These are phyloP conservation scores for Mycena pura DNA, from an alignment of 768 basidiomycete species.

Conservation along the genomic window DNA sequence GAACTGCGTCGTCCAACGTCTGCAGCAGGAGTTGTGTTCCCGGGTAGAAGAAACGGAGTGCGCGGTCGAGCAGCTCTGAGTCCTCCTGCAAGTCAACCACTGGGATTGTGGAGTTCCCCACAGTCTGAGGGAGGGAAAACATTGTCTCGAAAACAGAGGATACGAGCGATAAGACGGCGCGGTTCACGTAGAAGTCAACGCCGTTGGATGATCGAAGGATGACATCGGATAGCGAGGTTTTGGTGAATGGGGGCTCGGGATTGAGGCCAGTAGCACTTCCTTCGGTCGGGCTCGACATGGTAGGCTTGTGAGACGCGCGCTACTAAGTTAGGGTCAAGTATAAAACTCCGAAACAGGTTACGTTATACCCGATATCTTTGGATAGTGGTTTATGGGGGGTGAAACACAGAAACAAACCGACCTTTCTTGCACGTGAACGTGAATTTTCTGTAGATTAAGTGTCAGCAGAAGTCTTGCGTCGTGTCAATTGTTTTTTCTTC, in stretches of 20 bases:
- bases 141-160: background rate
- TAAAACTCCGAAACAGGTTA: no score
- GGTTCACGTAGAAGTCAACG: background rate
- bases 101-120: background rate
- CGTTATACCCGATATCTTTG: no score
- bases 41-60: background rate
- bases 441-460: no score
- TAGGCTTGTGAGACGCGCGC: no score
- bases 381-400: no score
- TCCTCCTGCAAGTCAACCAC: background rate
- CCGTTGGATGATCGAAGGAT: background rate
- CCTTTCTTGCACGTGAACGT: no score
- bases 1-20: background rate
- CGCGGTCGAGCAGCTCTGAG: background rate
- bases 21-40: background rate
- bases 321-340: no score
- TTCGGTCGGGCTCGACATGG: no score
- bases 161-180: background rate
- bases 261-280: no score
- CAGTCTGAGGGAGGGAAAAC: background rate
- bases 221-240: background rate
- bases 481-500: no score
- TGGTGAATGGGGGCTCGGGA: background rate
- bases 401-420: no score
- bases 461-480: no score